phyloP scores from a whole-genome alignment of 768 basidiomycete genomes.

The Ramaria rubella region DNA sequence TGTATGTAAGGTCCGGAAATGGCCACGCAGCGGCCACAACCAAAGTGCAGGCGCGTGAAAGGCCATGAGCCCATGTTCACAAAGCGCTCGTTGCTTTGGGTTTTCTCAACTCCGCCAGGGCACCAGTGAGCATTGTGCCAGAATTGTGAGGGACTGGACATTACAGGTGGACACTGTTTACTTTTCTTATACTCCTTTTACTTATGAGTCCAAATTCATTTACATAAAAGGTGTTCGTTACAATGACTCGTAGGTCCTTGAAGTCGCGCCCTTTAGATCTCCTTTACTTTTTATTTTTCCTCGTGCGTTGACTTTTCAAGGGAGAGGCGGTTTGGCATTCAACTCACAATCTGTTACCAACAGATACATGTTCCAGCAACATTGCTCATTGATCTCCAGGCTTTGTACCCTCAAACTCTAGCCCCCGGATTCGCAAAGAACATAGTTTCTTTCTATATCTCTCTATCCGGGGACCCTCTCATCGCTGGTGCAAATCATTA shows the following conservation, averaged over 20 bases:
- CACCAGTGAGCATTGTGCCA: background rate
- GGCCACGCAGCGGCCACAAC: slow-evolving; percentile 23
- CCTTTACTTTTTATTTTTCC: slow-evolving; percentile 65
- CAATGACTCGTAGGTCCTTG: background rate
- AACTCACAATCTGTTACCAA: background rate
- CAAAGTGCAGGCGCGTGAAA: slow-evolving; percentile 6
- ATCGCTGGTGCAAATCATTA: slow-evolving; percentile 48
- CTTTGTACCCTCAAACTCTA: slow-evolving; percentile 43
- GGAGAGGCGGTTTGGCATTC: background rate
- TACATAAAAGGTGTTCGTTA: background rate
- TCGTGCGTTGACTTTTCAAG: slow-evolving; percentile 33
- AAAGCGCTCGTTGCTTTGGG: background rate
- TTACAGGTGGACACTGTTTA: too few relatives aligned
- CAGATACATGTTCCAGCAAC: slow-evolving; percentile 66
- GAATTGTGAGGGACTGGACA: too few relatives aligned
- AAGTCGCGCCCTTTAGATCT: slow-evolving; percentile 54
- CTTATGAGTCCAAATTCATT: background rate
- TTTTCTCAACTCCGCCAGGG: background rate
- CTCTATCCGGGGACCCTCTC: slow-evolving; percentile 60
- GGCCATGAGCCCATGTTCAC: slow-evolving; percentile 10
- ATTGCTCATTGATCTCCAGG: slow-evolving; percentile 63
- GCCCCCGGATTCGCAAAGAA: slow-evolving; percentile 42
- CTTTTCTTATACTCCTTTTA: background rate
- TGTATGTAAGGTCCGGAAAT: slow-evolving; percentile 61
- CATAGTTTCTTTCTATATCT: slow-evolving; percentile 45